Evolutionary conservation across 805 yeast species (phyloP).

Genomic region (Cyberlindnera saturnus): DNA sequence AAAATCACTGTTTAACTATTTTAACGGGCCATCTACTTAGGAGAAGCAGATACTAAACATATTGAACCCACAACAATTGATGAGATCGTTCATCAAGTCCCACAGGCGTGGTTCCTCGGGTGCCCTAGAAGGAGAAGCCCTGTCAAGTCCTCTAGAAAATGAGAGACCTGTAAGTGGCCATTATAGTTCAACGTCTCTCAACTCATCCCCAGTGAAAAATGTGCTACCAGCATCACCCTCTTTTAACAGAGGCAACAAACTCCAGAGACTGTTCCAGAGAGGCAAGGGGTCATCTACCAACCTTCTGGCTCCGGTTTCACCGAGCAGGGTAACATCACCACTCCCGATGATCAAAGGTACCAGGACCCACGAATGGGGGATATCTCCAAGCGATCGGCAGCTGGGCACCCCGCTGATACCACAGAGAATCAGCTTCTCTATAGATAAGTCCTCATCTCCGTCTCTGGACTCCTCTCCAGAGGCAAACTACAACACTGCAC

Average conservation of each 20-base stretch:
- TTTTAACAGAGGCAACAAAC: slow-evolving; percentile 11
- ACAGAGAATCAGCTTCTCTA: slow-evolving; percentile 3
- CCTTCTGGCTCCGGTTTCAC: slow-evolving; percentile 11
- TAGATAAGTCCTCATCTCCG: slow-evolving; percentile 2
- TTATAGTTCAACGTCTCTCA: not conserved
- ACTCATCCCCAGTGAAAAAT: slow-evolving; percentile 5
- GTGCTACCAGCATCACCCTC: slow-evolving; percentile 7
- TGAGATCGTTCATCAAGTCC: slow-evolving; percentile 36
- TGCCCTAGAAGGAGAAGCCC: slow-evolving; percentile 2
- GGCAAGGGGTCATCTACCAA: slow-evolving; percentile 15
- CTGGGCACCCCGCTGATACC: not conserved
- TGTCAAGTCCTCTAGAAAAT: not conserved
- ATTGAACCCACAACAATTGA: slow-evolving; percentile 3
- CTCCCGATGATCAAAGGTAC: slow-evolving; percentile 40
- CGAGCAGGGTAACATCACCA: slow-evolving; percentile 7
- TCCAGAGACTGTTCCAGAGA: slow-evolving; percentile 22
- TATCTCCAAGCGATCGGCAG: slow-evolving; percentile 1
- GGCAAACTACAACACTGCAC: slow-evolving; percentile 1
- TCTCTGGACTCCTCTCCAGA: slow-evolving; percentile 4
- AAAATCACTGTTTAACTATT: too few species aligned
- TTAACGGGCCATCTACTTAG: not conserved
- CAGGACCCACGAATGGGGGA: slow-evolving; percentile 46
- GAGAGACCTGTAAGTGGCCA: not conserved
- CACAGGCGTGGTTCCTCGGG: slow-evolving; percentile 31
- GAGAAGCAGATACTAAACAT: not conserved